Evolutionary conservation across 352 stramenopile genomes (phyloP).

Genomic region (Aphanomyces invadans): DNA sequence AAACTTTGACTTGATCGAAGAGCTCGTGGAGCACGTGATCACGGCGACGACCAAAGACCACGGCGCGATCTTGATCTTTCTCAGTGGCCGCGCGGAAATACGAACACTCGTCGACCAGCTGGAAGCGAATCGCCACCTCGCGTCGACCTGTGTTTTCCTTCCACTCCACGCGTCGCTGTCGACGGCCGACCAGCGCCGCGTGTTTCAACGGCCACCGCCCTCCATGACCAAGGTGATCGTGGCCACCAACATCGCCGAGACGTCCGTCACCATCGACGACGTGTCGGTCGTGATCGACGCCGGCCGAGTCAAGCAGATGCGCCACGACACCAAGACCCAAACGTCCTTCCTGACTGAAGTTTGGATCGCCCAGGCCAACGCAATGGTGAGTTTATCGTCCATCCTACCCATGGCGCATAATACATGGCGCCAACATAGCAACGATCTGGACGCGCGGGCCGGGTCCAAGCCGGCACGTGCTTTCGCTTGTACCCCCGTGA

Average conservation of each 20-base stretch:
- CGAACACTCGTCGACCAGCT: slow-evolving; percentile 71
- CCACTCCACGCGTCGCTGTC: slow-evolving; percentile 92
- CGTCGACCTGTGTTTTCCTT: slow-evolving; percentile 56
- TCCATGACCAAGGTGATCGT: slow-evolving; percentile 90
- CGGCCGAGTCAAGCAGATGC: slow-evolving; percentile 90
- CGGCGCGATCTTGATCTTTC: slow-evolving; percentile 92
- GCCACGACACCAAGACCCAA: slow-evolving; percentile 65
- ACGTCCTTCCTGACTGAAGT: slow-evolving; percentile 88
- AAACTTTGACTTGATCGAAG: slow-evolving; percentile 91
- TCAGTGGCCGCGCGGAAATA: slow-evolving; percentile 94
- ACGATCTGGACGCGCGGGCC: slow-evolving; percentile 85
- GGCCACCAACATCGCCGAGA: slow-evolving; percentile 96
- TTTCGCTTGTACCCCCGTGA: slow-evolving; percentile 83
- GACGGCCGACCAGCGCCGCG: slow-evolving; percentile 87
- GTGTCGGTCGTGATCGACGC: slow-evolving; percentile 94
- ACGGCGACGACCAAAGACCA: slow-evolving; percentile 36
- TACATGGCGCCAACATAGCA: too few relatives aligned
- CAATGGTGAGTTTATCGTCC: slow-evolving; percentile 39
- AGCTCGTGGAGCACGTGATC: slow-evolving; percentile 78
- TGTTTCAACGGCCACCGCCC: slow-evolving; percentile 73
- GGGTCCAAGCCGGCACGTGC: slow-evolving; percentile 83
- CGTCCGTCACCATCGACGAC: slow-evolving; percentile 93
- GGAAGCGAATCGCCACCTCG: slow-evolving; percentile 42
- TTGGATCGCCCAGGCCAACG: slow-evolving; percentile 85
- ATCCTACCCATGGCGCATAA: too few relatives aligned